These are phyloP conservation scores for Baudoinia panamericana DNA, from an alignment of 495 filamentous ascomycete genomes.

Conservation along the genomic window DNA sequence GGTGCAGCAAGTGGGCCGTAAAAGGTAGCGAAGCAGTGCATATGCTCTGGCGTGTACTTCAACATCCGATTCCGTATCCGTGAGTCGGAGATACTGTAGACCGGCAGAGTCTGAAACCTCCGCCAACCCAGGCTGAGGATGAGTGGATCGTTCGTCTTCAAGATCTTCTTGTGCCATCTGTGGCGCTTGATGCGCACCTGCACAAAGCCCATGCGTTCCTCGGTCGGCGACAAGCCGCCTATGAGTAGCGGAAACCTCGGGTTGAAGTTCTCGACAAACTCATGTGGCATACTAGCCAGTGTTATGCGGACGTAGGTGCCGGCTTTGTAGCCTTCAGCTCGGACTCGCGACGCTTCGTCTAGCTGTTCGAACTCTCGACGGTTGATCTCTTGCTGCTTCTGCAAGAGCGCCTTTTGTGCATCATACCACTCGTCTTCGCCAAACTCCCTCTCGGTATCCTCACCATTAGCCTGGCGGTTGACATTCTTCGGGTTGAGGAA, in stretches of 20 bases:
- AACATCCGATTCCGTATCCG: slow-evolving; percentile 91
- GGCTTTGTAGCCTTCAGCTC: slow-evolving; percentile 82
- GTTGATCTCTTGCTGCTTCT: slow-evolving; percentile 92
- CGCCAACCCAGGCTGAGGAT: slow-evolving; percentile 98
- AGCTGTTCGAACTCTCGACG: slow-evolving; percentile 76
- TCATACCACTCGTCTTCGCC: slow-evolving; percentile 99
- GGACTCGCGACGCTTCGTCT: slow-evolving; percentile 62
- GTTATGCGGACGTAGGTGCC: slow-evolving; percentile 88
- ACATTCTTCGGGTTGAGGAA: slow-evolving; percentile 74
- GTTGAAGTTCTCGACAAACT: slow-evolving; percentile 82
- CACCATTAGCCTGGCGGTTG: slow-evolving; percentile 46
- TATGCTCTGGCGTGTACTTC: slow-evolving; percentile 94
- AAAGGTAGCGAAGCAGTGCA: slow-evolving; percentile 94
- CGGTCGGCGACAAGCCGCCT: slow-evolving; percentile 77
- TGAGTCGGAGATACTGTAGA: slow-evolving; percentile 89
- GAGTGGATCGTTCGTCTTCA: slow-evolving; percentile 93
- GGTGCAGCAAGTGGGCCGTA: slow-evolving; percentile 90
- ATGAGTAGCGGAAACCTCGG: slow-evolving; percentile 75
- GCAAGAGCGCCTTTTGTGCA: slow-evolving; percentile 80
- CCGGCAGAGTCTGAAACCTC: slow-evolving; percentile 78
- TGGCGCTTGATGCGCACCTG: slow-evolving; percentile 94
- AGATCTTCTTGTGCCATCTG: slow-evolving; percentile 96
- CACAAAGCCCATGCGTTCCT: slow-evolving; percentile 89
- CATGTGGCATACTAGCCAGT: slow-evolving; percentile 73
- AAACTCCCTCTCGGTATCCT: slow-evolving; percentile 53